Conservation (phyloP, 805 yeast species). For the Candida ulmi region DNA sequence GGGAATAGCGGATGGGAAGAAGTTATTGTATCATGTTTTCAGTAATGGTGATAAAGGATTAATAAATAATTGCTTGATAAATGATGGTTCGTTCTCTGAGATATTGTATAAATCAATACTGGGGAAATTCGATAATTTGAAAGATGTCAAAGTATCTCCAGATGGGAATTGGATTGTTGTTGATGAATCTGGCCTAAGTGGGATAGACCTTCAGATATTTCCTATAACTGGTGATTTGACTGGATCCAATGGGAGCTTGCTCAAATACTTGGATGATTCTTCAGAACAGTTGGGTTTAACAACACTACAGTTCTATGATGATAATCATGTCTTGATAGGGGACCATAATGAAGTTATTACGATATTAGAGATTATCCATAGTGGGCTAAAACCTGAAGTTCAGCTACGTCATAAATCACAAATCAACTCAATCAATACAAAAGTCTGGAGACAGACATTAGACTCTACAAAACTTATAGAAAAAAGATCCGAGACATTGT, state of each 20-base stretch:
- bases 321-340: slow-evolving; percentile 9
- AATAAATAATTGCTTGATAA: background rate
- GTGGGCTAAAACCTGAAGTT: slow-evolving; percentile 3
- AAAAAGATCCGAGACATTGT: background rate
- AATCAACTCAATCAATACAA: background rate
- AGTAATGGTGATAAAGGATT: background rate
- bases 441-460: slow-evolving; percentile 9
- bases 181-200: slow-evolving; percentile 6
- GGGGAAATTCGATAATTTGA: slow-evolving; percentile 1
- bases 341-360: slow-evolving; percentile 12
- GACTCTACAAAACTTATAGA: slow-evolving; percentile 4
- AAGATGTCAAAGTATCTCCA: slow-evolving; percentile 5
- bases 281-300: slow-evolving; percentile 10
- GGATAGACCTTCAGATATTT: slow-evolving; percentile 2
- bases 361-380: slow-evolving; percentile 1
- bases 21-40: background rate
- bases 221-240: slow-evolving; percentile 10
- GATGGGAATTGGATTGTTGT: slow-evolving; percentile 8
- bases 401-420: background rate
- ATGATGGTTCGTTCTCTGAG: background rate
- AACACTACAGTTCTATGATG: slow-evolving; percentile 6
- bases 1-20: background rate
- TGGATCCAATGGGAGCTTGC: slow-evolving; percentile 1
- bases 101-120: slow-evolving; percentile 4
- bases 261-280: slow-evolving; percentile 1